A percentile compares a stretch with the other conserved stretches of the same genome.
These are phyloP conservation scores for Melampsora abietis-canadensis DNA, from an alignment of 1,284 basidiomycete genomes.

Conservation along the genomic window DNA sequence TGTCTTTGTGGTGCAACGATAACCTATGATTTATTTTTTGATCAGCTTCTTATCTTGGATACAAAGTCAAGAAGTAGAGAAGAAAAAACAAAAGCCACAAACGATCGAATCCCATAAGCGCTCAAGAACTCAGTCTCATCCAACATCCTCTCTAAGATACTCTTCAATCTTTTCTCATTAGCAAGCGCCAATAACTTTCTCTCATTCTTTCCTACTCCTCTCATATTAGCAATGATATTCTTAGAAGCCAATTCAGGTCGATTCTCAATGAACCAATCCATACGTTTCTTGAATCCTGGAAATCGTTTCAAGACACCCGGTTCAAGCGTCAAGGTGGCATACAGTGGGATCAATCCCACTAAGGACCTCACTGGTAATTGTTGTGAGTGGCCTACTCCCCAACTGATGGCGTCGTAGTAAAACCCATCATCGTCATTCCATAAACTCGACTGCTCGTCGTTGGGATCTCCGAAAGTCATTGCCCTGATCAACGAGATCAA, in stretches of 20 bases:
- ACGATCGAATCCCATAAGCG: conserved; percentile 92
- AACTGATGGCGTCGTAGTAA: conserved; percentile 95
- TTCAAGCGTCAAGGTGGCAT: conserved; percentile 89
- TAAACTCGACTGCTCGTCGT: conserved; percentile 69
- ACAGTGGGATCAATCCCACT: conserved; percentile 91
- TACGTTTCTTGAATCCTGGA: conserved; percentile 94
- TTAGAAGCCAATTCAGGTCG: conserved; percentile 76
- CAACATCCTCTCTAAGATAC: conserved; percentile 91
- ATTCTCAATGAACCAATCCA: conserved; percentile 98
- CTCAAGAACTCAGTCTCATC: conserved; percentile 94
- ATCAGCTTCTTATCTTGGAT: neutral
- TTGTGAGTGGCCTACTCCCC: conserved; percentile 64
- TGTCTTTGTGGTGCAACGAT: conserved; percentile 81
- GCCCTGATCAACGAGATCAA: conserved; percentile 57
- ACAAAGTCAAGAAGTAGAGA: neutral
- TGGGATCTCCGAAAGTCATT: conserved; percentile 82
- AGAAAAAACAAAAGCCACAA: conserved; percentile 52
- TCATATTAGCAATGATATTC: conserved; percentile 69
- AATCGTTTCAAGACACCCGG: conserved; percentile 81
- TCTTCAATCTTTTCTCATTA: conserved; percentile 80
- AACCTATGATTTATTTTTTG: conserved; percentile 58
- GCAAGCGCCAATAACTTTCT: conserved; percentile 83
- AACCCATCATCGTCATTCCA: conserved; percentile 96
- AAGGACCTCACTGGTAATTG: conserved; percentile 88
- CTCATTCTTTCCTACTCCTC: conserved; percentile 75